These are phyloP conservation scores for Mycena albidolilacea DNA, from an alignment of 768 basidiomycete species.

Conservation along the genomic window DNA sequence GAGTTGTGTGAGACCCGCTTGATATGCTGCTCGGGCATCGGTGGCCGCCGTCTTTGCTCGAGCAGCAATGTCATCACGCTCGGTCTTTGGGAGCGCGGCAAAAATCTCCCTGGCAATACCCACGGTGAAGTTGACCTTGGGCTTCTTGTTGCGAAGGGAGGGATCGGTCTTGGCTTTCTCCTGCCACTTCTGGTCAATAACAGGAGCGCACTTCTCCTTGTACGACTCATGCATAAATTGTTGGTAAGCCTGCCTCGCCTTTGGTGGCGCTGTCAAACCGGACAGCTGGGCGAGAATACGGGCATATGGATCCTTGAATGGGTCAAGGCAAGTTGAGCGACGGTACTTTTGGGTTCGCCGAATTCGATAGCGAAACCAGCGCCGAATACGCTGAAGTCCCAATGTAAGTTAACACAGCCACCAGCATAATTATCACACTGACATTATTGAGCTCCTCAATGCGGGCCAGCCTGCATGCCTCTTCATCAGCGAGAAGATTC, in stretches of 20 bases:
- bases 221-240: conserved; percentile 21
- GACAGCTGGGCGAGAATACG: conserved; percentile 3
- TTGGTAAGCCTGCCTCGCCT: conserved; percentile 16
- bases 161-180: background rate
- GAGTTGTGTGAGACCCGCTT: background rate
- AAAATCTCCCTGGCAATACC: background rate
- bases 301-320: conserved; percentile 12
- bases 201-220: background rate
- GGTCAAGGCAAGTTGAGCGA: background rate
- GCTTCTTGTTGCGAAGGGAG: conserved; percentile 6
- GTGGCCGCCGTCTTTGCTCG: background rate
- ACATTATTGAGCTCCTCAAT: conserved; percentile 9
- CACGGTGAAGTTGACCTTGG: background rate
- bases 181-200: background rate
- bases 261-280: conserved; percentile 2
- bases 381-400: conserved; percentile 23
- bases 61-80: background rate
- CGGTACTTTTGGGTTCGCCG: conserved; percentile 6
- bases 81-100: background rate
- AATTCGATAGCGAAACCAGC: conserved; percentile 22
- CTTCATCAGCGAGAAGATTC: background rate
- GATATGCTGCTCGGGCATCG: background rate
- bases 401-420: background rate
- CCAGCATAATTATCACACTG: background rate
- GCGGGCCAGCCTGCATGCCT: background rate